Evolutionary conservation across 208 protist species (phyloP), one percentile per base, ranked within the genome.

Genomic region (Trypanosoma congolense): DNA sequence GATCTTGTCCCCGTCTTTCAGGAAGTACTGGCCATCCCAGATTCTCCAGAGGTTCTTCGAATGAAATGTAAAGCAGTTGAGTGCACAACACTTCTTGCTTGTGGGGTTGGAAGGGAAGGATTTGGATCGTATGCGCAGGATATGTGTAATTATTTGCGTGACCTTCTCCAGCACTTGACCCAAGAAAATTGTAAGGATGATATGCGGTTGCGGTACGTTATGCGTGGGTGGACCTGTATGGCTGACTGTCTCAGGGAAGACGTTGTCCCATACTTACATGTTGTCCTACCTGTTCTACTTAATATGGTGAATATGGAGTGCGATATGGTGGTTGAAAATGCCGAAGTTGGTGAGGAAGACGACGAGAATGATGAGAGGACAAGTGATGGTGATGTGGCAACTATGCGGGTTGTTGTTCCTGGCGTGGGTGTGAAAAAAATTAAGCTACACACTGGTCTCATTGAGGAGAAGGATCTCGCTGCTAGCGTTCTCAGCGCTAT

Each of bases 201-300:
- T 52, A 75, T 68, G 38, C 73, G 82, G 28, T 70, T 76, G 16
- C 81, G 80, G 18, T 90, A 80, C 47, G 73, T 92, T 41, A 70
- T 92, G 58, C 88, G 88, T 35, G 88, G 84, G 3, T 95, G 84
- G 84, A 88, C 82, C 0, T 92, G 84, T 67, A 95, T 95, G 88
- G 77, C 85, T 45, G 83, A 95, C 57, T 92, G 83, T 55, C 74
- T 95, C 19, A 68, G 74, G 48, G 75, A 74, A 25, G 76, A 84
- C 41, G 73, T 83, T 1, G 54, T 77, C 45, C 84, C 84, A 3
- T 95, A 95, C 56, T 58, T 95, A 57, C 54, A 69, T 5, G 51
- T 69, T 19, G 72, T 95, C 24, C 67, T 95, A 26, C 82, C 82
- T 19, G 71, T 87, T 47, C 70, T 95, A 28, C 60, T 95, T 48